A percentile compares a stretch with the other conserved stretches of the same genome.
Evolutionary conservation across 1,139 yeast genomes (phyloP).

Genomic region (Arxiozyma slooffiae): DNA sequence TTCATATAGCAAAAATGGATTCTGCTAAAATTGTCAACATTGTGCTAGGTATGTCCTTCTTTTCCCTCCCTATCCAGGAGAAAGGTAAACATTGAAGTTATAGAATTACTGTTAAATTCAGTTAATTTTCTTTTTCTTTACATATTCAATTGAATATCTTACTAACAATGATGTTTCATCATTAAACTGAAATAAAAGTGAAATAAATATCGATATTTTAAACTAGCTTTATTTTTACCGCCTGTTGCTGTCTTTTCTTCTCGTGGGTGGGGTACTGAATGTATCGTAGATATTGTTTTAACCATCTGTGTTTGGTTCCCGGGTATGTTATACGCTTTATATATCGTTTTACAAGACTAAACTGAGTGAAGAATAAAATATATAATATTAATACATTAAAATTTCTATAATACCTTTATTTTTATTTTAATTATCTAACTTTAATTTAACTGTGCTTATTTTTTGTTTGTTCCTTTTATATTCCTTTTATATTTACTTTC

Average conservation of each 20-base stretch:
- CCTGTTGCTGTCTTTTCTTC: conserved; percentile 65
- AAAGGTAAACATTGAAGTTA: background rate
- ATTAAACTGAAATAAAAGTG: background rate
- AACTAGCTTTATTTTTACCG: conserved; percentile 50
- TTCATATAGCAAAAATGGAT: conserved; percentile 23
- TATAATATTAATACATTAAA: background rate
- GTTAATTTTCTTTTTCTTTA: background rate
- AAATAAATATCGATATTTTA: background rate
- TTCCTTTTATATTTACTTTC: background rate
- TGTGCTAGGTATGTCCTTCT: conserved; percentile 30
- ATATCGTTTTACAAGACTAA: conserved; percentile 39
- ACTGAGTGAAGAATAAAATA: conserved; percentile 3
- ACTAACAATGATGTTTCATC: background rate
- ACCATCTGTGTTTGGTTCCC: conserved; percentile 63
- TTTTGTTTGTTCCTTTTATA: background rate
- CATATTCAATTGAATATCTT: background rate
- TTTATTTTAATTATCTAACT: background rate
- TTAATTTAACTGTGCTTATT: background rate
- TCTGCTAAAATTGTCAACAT: conserved; percentile 32
- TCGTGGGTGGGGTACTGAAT: conserved; percentile 51
- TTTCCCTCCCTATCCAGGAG: background rate
- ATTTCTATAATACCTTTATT: background rate
- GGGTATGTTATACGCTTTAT: conserved; percentile 64
- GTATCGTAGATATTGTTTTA: conserved; percentile 52
- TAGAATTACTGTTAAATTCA: background rate